Evolutionary conservation across 805 yeast genomes (phyloP).

Genomic region (Torulaspora gathmanii): DNA sequence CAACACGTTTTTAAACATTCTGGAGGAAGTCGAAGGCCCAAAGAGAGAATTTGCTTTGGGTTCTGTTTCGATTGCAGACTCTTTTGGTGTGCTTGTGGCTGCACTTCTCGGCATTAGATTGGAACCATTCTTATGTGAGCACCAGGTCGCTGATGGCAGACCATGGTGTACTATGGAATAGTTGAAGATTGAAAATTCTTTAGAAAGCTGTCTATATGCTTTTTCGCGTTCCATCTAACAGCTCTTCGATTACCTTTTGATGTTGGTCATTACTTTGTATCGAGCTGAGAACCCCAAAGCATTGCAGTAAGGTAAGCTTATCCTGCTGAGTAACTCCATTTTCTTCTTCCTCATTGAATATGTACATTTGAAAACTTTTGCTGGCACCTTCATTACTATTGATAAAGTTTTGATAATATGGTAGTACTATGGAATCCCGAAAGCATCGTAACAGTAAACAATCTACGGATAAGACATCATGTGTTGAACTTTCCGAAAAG

Average conservation of each 20-base stretch:
- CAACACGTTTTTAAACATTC: slow-evolving; percentile 76
- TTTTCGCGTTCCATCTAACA: slow-evolving; percentile 38
- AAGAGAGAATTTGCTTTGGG: slow-evolving; percentile 79
- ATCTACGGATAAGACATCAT: slow-evolving; percentile 34
- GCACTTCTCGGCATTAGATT: slow-evolving; percentile 70
- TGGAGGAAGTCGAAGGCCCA: slow-evolving; percentile 48
- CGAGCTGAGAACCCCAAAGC: slow-evolving; percentile 54
- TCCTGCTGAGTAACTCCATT: slow-evolving; percentile 43
- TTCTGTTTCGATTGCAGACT: slow-evolving; percentile 76
- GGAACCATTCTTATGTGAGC: slow-evolving; percentile 66
- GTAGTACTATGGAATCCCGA: slow-evolving; percentile 50
- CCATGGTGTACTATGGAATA: slow-evolving; percentile 64
- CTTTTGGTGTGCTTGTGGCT: slow-evolving; percentile 78
- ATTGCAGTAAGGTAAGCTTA: slow-evolving; percentile 48
- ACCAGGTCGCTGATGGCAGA: slow-evolving; percentile 67
- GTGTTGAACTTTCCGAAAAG: slow-evolving; percentile 12
- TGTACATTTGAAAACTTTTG: slow-evolving; percentile 32
- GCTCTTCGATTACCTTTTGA: slow-evolving; percentile 55
- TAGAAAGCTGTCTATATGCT: slow-evolving; percentile 23
- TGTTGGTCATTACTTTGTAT: slow-evolving; percentile 51
- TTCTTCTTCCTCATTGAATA: slow-evolving; percentile 36
- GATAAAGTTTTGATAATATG: slow-evolving; percentile 44
- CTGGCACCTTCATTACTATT: slow-evolving; percentile 34
- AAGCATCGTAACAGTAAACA: slow-evolving; percentile 43
- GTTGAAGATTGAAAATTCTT: neutral